Conservation (phyloP, 768 basidiomycete species). For the Leccinum incarnatum region DNA sequence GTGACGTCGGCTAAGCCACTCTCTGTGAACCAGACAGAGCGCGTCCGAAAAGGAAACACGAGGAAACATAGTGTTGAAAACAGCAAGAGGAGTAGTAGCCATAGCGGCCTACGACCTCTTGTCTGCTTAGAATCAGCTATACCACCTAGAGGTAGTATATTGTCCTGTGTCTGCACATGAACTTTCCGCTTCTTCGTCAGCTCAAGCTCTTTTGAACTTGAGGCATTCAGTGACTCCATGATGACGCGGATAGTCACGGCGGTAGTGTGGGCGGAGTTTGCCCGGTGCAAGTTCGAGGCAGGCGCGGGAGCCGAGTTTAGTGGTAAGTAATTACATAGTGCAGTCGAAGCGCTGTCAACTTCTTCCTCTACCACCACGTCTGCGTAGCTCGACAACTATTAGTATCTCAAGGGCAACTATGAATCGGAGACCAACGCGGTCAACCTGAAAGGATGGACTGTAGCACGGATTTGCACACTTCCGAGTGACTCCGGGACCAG, state of each 20-base stretch:
- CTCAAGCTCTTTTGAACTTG: neutral
- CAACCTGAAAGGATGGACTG: too few species aligned
- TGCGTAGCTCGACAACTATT: too few species aligned
- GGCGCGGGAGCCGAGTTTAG: too few species aligned
- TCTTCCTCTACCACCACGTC: too few species aligned
- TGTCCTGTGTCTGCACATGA: neutral
- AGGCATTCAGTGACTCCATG: neutral
- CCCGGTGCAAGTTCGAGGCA: too few species aligned
- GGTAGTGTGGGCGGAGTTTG: neutral
- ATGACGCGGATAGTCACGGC: neutral
- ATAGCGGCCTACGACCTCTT: conserved; percentile 5
- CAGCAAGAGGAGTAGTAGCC: conserved; percentile 10
- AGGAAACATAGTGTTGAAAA: conserved; percentile 20
- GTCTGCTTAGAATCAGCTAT: conserved; percentile 2
- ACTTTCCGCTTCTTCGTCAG: neutral
- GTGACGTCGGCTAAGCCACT: neutral
- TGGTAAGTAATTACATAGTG: too few species aligned
- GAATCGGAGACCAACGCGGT: too few species aligned
- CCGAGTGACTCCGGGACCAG: too few species aligned
- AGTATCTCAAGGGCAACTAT: too few species aligned
- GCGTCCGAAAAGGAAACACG: conserved; percentile 7
- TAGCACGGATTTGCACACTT: too few species aligned
- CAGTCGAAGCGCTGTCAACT: too few species aligned
- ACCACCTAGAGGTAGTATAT: conserved; percentile 1
- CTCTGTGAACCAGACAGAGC: neutral